A percentile compares a stretch with the other conserved stretches of the same genome.
phyloP scores from a whole-genome alignment of 2,329 filamentous ascomycete species.

The Colletotrichum somersetense region DNA sequence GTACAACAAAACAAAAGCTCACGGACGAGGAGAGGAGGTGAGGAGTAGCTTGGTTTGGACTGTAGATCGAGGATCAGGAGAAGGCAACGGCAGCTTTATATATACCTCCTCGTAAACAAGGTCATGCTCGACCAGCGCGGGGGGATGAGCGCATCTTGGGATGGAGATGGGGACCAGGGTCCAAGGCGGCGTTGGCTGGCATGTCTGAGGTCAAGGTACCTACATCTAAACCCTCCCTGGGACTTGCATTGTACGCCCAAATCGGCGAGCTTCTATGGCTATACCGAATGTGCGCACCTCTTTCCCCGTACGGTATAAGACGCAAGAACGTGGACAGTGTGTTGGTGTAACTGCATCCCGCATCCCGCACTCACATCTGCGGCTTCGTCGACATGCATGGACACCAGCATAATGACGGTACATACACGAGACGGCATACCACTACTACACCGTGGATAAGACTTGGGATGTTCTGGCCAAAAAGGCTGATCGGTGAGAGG shows the following conservation, averaged over 20 bases:
- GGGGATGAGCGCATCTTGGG: conserved; percentile 29
- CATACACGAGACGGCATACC: conserved; percentile 29
- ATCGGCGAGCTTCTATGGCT: conserved; percentile 22
- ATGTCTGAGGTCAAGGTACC: conserved; percentile 39
- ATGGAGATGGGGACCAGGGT: conserved; percentile 28
- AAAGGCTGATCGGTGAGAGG: conserved; percentile 20
- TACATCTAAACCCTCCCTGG: conserved; percentile 29
- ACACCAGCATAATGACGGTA: conserved; percentile 27
- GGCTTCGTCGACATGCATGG: conserved; percentile 18
- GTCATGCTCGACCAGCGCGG: conserved; percentile 25
- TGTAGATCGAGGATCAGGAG: not conserved
- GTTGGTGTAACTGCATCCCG: conserved; percentile 28
- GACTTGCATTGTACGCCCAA: conserved; percentile 16
- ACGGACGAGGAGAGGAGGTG: not conserved
- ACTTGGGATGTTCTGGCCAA: not conserved
- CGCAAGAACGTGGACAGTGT: conserved; percentile 1
- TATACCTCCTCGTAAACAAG: conserved; percentile 19
- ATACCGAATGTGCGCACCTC: conserved; percentile 14
- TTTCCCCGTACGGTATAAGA: conserved; percentile 3
- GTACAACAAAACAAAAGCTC: conserved; percentile 3
- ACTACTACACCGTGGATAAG: conserved; percentile 7
- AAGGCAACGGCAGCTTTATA: conserved; percentile 24
- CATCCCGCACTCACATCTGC: conserved; percentile 25
- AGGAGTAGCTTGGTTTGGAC: conserved; percentile 13
- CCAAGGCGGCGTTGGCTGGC: conserved; percentile 25